These are phyloP conservation scores for Phialocephala sp. DNA, from an alignment of 2,329 filamentous ascomycete species.

Conservation along the genomic window DNA sequence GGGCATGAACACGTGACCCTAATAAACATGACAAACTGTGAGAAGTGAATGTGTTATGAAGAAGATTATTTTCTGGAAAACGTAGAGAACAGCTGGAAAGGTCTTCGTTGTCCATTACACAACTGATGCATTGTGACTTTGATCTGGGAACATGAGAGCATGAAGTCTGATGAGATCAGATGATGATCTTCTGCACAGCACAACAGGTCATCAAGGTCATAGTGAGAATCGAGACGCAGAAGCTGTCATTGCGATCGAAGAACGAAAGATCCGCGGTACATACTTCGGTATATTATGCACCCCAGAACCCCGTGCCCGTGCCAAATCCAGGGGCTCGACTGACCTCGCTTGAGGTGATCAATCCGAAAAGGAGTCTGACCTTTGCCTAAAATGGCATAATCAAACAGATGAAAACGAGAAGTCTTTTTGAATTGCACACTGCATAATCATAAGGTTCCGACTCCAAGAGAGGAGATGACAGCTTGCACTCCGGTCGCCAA, in stretches of 20 bases:
- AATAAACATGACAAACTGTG: no score
- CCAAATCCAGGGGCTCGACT: not conserved
- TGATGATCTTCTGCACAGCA: not conserved
- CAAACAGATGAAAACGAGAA: not conserved
- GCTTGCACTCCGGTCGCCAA: not conserved
- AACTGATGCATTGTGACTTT: no score
- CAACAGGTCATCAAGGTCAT: not conserved
- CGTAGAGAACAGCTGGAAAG: no score
- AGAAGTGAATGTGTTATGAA: no score
- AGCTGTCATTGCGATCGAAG: not conserved
- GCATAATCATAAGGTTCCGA: not conserved
- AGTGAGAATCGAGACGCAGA: not conserved
- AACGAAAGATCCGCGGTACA: not conserved
- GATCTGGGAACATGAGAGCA: no score
- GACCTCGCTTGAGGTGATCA: constrained; percentile 9
- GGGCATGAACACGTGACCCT: no score
- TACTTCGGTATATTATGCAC: not conserved
- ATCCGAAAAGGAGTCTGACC: constrained; percentile 3
- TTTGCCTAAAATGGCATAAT: constrained; percentile 10
- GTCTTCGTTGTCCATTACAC: no score
- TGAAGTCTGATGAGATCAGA: not conserved
- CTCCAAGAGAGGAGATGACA: not conserved
- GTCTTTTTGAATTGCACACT: not conserved
- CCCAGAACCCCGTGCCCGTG: not conserved
- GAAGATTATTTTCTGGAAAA: no score